Conservation (phyloP, 768 basidiomycete species). For the Lactarius indigo region DNA sequence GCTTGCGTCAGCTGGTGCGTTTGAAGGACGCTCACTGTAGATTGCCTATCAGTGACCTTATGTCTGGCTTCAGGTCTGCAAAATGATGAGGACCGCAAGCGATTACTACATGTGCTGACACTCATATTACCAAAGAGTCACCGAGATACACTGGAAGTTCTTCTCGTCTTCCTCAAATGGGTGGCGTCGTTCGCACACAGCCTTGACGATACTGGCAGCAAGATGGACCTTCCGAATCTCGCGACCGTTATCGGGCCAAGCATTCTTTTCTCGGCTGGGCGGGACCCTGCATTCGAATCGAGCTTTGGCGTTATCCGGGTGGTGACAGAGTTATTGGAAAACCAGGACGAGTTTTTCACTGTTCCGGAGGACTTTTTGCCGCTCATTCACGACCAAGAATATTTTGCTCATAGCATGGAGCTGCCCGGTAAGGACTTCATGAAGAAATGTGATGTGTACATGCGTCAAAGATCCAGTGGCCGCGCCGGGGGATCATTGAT, state of each 20-base stretch:
- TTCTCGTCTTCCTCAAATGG: slow-evolving; percentile 99
- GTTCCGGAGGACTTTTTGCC: slow-evolving; percentile 87
- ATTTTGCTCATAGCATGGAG: slow-evolving; percentile 84
- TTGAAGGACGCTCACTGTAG: not conserved
- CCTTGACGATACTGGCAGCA: slow-evolving; percentile 95
- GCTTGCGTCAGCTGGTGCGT: slow-evolving; percentile 84
- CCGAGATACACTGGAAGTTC: slow-evolving; percentile 95
- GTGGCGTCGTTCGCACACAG: slow-evolving; percentile 98
- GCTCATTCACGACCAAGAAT: slow-evolving; percentile 88
- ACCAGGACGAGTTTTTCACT: slow-evolving; percentile 94
- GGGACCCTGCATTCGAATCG: slow-evolving; percentile 86
- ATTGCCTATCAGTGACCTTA: slow-evolving; percentile 20
- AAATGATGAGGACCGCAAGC: slow-evolving; percentile 70
- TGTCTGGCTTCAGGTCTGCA: slow-evolving; percentile 57
- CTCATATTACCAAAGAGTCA: slow-evolving; percentile 88
- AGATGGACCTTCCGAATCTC: slow-evolving; percentile 96
- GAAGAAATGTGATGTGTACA: slow-evolving; percentile 92
- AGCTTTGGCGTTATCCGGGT: slow-evolving; percentile 87
- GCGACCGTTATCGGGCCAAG: slow-evolving; percentile 98
- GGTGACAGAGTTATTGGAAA: slow-evolving; percentile 80
- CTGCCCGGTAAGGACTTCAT: slow-evolving; percentile 92
- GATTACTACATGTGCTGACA: slow-evolving; percentile 81
- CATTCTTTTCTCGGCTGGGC: slow-evolving; percentile 86
- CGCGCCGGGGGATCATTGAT: slow-evolving; percentile 42
- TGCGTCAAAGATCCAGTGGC: slow-evolving; percentile 62